Percentiles rank a stretch among this genome's conserved stretches.
These are phyloP conservation scores for Lentinula lateritia DNA, from an alignment of 768 basidiomycete species.

Conservation along the genomic window DNA sequence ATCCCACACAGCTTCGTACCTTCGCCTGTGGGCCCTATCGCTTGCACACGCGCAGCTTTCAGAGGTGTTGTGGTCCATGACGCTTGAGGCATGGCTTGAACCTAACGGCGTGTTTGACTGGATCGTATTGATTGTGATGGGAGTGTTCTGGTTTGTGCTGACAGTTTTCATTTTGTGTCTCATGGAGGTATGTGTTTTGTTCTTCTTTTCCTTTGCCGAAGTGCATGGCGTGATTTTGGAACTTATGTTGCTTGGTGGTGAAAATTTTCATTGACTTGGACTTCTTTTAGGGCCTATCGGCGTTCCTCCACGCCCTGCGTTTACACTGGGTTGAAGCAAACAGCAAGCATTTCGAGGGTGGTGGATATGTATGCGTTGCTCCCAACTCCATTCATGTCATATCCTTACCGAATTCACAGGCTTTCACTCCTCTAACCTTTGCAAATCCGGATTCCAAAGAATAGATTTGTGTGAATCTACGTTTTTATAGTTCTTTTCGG, in stretches of 20 bases:
- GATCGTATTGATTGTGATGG: slow-evolving; percentile 43
- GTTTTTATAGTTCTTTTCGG: background rate
- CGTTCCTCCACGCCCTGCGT: slow-evolving; percentile 93
- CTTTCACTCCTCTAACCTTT: slow-evolving; percentile 44
- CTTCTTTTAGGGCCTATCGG: slow-evolving; percentile 72
- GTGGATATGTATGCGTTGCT: slow-evolving; percentile 70
- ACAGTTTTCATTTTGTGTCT: slow-evolving; percentile 82
- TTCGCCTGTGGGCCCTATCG: slow-evolving; percentile 95
- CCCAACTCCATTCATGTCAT: slow-evolving; percentile 4
- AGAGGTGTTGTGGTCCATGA: slow-evolving; percentile 91
- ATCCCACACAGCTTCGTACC: slow-evolving; percentile 92
- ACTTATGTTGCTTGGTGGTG: too few relatives aligned
- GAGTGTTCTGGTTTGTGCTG: slow-evolving; percentile 69
- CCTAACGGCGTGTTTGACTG: slow-evolving; percentile 61
- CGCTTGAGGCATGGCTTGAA: slow-evolving; percentile 56
- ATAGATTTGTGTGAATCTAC: background rate
- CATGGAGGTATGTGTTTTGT: slow-evolving; percentile 70
- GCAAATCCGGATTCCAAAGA: slow-evolving; percentile 35
- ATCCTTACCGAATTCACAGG: slow-evolving; percentile 27
- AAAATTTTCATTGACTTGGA: background rate
- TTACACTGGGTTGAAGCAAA: slow-evolving; percentile 98
- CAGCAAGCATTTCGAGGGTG: slow-evolving; percentile 92
- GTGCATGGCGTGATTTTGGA: slow-evolving; percentile 4
- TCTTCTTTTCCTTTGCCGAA: slow-evolving; percentile 11
- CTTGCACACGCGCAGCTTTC: slow-evolving; percentile 97